Base-by-base conservation (phyloP, 2,329 filamentous ascomycete species). In the Botrytis aclada region DNA sequence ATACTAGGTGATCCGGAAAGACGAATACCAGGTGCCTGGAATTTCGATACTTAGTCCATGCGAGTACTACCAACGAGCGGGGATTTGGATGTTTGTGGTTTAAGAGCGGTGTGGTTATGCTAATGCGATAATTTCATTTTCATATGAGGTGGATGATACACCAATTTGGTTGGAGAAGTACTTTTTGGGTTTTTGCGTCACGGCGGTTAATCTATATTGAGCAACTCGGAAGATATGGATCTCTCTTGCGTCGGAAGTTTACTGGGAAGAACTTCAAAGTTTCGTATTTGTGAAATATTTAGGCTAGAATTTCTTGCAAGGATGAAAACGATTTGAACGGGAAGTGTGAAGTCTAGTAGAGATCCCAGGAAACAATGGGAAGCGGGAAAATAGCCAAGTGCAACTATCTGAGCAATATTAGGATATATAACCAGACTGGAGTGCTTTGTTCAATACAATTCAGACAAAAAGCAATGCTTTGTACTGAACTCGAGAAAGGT, bases 31-130 rank as follows among this genome's bases (percentile, higher is more conserved):
- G 29, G 62, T 16, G 62, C 41, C 45, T 64, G 41, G 62, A 64
- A 64, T 32, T 64, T 34, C 45, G n/a, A 64, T 22, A 8, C 22
- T 2, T 34, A 22, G 41, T 64, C 7, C 9, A 16, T 8, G 18
- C 0, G 8, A 64, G 18, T 1, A 45, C 8, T 16, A 45, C 45
- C 4, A 22, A 12, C 10, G 18, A 12, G n/a, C 12, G n/a, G 39
- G 2, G 4, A 12, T 12, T 2, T 32, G 4, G 18, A 32, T 5
- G 18, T 29, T 25, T 25, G 37, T 18, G 37, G 7, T 1, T 10
- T 0, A 18, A 20, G 47, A 63, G 12, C 12, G 1, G 3, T 10
- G 5, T 29, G 16, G 16, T 0, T 29, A n/a, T 41, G 18, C 7
- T 29, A 9, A 63, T 1, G 10, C 16, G 10, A 29, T 3, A 29